Percentiles rank a stretch among this genome's conserved stretches.
Evolutionary conservation across 2,329 filamentous ascomycete species (phyloP).

Genomic region (Leptoxyphium fumago): DNA sequence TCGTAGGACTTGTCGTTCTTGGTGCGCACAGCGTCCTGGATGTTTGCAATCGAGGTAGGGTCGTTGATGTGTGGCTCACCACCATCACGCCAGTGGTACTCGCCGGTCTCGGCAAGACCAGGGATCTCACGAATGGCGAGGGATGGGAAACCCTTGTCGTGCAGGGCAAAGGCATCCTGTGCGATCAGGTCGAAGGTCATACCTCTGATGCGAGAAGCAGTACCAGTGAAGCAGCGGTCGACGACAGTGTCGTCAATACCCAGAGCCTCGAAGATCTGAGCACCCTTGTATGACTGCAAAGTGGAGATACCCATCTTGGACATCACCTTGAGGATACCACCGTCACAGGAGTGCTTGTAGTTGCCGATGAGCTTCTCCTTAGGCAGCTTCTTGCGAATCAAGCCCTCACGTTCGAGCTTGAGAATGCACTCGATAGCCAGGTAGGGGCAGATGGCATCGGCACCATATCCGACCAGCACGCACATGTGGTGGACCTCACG

Average conservation of each 20-base stretch:
- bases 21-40: slow-evolving; percentile 87
- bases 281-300: slow-evolving; percentile 89
- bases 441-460: slow-evolving; percentile 88
- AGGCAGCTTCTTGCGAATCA: slow-evolving; percentile 78
- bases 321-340: slow-evolving; percentile 97
- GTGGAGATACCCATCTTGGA: slow-evolving; percentile 99
- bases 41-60: slow-evolving; percentile 85
- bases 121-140: slow-evolving; percentile 61
- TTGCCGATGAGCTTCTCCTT: slow-evolving; percentile 78
- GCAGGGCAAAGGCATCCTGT: slow-evolving; percentile 85
- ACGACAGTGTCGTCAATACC: slow-evolving; percentile 86
- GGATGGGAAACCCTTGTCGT: slow-evolving; percentile 82
- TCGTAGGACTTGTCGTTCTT: slow-evolving; percentile 99
- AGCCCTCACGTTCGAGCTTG: slow-evolving; percentile 85
- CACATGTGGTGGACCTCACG: slow-evolving; percentile 98
- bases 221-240: slow-evolving; percentile 87
- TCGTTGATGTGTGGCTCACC: slow-evolving; percentile 94
- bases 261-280: slow-evolving; percentile 92
- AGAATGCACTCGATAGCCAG: slow-evolving; percentile 91
- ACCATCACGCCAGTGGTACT: slow-evolving; percentile 97
- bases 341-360: slow-evolving; percentile 93
- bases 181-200: slow-evolving; percentile 88
- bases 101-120: slow-evolving; percentile 79
- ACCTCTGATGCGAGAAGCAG: slow-evolving; percentile 85
- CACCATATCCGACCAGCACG: slow-evolving; percentile 90